Evolutionary conservation across 2,329 filamentous ascomycete genomes (phyloP).

Genomic region (Pseudocercospora cruenta): DNA sequence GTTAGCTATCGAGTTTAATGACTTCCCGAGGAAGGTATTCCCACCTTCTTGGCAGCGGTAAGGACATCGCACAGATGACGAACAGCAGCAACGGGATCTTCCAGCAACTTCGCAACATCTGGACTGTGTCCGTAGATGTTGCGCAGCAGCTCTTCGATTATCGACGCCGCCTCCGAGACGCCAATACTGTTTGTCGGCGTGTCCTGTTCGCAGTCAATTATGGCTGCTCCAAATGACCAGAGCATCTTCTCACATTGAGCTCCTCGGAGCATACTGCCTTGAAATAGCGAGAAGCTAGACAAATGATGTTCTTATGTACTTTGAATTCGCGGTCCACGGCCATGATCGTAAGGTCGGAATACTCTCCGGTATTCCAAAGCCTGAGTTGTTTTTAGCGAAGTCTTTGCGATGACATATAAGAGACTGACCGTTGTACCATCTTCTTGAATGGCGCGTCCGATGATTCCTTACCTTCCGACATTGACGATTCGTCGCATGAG

Average conservation of each 20-base stretch:
- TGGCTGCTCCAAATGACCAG: neutral
- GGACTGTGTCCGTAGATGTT: neutral
- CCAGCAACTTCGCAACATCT: neutral
- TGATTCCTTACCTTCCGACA: neutral
- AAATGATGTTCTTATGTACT: conserved; percentile 10
- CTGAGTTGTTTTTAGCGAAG: neutral
- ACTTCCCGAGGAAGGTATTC: neutral
- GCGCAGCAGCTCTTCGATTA: neutral
- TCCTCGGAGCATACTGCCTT: conserved; percentile 2
- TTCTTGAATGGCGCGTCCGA: neutral
- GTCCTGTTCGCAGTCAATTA: neutral
- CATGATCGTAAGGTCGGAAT: conserved; percentile 6
- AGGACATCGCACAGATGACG: neutral
- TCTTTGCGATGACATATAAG: neutral
- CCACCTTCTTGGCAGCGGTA: neutral
- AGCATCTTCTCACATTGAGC: neutral
- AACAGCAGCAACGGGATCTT: neutral
- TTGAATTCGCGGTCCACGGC: conserved; percentile 1
- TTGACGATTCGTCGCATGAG: neutral
- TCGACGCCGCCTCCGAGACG: neutral
- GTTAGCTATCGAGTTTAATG: neutral
- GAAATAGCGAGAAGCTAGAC: neutral
- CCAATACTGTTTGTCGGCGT: neutral
- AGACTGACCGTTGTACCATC: neutral
- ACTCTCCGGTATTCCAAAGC: conserved; percentile 1